A percentile compares a stretch with the other conserved stretches of the same genome.
Evolutionary conservation across 306 rosid genomes (phyloP).

Genomic region (Astragalus membranaceus): DNA sequence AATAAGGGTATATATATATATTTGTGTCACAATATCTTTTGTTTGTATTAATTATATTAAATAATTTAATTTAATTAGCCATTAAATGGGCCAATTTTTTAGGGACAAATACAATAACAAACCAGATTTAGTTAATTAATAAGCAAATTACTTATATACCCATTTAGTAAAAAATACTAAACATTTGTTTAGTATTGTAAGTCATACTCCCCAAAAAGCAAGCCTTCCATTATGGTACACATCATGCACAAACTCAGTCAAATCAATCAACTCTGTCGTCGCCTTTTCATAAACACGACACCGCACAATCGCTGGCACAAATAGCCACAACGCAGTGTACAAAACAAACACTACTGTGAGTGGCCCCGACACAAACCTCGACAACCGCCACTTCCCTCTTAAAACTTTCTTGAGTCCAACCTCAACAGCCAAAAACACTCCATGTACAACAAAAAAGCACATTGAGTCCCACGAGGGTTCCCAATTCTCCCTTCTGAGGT

Average conservation of each 20-base stretch:
- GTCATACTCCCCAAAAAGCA: too few relatives aligned
- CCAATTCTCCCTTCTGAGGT: slow-evolving; percentile 25
- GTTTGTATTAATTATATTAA: too few relatives aligned
- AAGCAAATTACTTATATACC: too few relatives aligned
- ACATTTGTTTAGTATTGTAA: too few relatives aligned
- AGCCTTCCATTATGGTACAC: neutral
- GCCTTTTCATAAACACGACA: slow-evolving; percentile 24
- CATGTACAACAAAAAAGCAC: slow-evolving; percentile 27
- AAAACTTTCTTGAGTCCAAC: slow-evolving; percentile 8
- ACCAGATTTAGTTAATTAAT: too few relatives aligned
- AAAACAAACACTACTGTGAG: slow-evolving; percentile 12
- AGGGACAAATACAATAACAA: too few relatives aligned
- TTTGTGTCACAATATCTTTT: too few relatives aligned
- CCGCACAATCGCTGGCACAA: slow-evolving; percentile 25
- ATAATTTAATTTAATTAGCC: too few relatives aligned
- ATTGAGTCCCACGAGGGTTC: slow-evolving; percentile 32
- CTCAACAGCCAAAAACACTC: slow-evolving; percentile 14
- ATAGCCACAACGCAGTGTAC: slow-evolving; percentile 12
- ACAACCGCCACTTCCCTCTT: neutral
- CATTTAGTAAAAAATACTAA: too few relatives aligned
- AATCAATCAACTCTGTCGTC: neutral
- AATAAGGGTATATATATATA: too few relatives aligned
- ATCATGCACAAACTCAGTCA: neutral
- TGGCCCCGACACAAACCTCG: neutral
- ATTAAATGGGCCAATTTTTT: too few relatives aligned